Base-by-base conservation (phyloP, 192 early-diverging fungal genomes). In the Gamsiella multidivaricata region DNA sequence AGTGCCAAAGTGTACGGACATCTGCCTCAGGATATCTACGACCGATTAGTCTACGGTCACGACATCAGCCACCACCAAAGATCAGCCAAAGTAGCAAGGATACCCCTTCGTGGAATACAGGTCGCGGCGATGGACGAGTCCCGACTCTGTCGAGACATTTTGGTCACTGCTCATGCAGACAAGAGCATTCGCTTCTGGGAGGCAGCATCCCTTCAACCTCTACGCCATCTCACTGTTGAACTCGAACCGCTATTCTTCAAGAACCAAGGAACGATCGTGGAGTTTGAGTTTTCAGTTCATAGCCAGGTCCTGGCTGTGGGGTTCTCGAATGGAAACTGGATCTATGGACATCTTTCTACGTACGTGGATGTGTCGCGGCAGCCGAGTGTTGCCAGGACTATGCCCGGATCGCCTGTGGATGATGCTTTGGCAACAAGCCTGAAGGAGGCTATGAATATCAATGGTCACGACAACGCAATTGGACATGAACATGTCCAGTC, bases 151-250 rank as follows among this genome's bases (percentile, higher is more conserved):
- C 69, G 58, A 25, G 85, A 86, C 59, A 50, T 86, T 3, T 53
- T 86, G 31, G 56, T 82, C 3, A 84, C 85, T 0, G 67, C 79
- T 5, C 85, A 86, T 37, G 56, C 58, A 6, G 81, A 78, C 12
- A 59, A 47, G 17, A 65, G 80, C 45, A 60, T 86, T n/a, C 79
- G 79, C 0, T 81, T 86, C 29, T 86, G 83, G 80, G 85, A 86
- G 43, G 65, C 43, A 8, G 83, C 85, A n/a, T 79, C 85, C 0
- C 79, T 74, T 42, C 57, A 75, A 17, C 82, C 82, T 1, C 37
- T 86, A 11, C 70, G 80, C 26, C 75, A 84, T 51, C 52, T 84
- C 3, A 79, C 81, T 6, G 51, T 81, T 14, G 59, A 68, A 26
- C 50, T 75, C 3, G 67, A 62, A 3, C 56, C 68, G 12, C 14